Evolutionary conservation across 2,329 filamentous ascomycete genomes (phyloP), one percentile per base, ranked within the genome.

Genomic region (Dactylellina leptospora): DNA sequence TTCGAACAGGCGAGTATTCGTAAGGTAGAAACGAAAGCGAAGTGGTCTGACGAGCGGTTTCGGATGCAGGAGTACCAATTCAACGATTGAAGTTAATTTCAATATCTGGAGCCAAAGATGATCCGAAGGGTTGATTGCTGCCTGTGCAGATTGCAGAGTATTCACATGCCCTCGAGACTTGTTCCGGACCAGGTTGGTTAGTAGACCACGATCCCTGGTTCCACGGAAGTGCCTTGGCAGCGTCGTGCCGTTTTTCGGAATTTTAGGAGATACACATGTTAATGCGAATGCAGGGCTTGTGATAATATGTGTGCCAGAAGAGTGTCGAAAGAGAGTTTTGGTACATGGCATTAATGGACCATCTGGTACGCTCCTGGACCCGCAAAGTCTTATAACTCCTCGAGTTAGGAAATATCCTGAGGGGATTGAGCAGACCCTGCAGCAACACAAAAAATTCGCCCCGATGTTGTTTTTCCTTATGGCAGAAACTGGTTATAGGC

Each of bases 211-310:
- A 71, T 62, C 64, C 58, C 47, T 72, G 59, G 59, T 54, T 59
- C 58, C 58, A 63, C 45, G 66, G 53, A 51, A 58, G 59, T 36
- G 16, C 27, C 64, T 71, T 62, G 64, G 64, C 64, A 51, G 28
- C 53, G 59, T 63, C 51, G 53, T 72, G 58, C 66, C 66, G 66
- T 72, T 72, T 64, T 64, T 72, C 66, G 66, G 66, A 59, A 72
- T 59, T 47, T n/a, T 53, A 58, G 18, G 20, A 53, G 44, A 63
- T 72, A 63, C 66, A 72, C 59, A 64, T 72, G 66, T 64, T 50
- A 72, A 72, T 63, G 58, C 59, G 22, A 71, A 59, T 38, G 53
- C 66, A 71, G 64, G 64, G 59, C 66, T 64, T 64, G 66, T 72
- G 66, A 72, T 72, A 63, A 45, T 28, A 20, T 33, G 25, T 23